phyloP scores from a whole-genome alignment of 1,284 basidiomycete genomes.

The Heterobasidion parviporum region DNA sequence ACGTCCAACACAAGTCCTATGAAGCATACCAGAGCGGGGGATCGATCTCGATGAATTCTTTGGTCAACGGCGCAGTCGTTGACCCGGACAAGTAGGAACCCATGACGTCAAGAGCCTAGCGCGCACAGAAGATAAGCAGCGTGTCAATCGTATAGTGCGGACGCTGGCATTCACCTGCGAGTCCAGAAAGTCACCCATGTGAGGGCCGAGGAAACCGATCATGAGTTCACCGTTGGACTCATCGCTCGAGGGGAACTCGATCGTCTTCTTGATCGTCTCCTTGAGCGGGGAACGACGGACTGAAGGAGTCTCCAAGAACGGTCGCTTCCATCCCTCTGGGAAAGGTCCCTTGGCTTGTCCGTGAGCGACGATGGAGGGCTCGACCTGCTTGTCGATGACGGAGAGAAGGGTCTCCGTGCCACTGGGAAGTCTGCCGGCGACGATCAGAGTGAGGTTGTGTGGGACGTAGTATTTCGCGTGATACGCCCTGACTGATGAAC shows the following conservation, averaged over 20 bases:
- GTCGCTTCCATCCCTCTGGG: constrained; percentile 85
- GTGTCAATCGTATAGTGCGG: neutral
- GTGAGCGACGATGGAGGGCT: constrained; percentile 73
- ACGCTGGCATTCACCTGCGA: constrained; percentile 45
- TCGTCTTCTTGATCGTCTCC: constrained; percentile 48
- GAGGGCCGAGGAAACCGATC: constrained; percentile 76
- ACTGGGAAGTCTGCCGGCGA: constrained; percentile 70
- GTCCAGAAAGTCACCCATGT: constrained; percentile 67
- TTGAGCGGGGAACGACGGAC: constrained; percentile 52
- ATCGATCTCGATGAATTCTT: constrained; percentile 90
- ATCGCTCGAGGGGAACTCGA: constrained; percentile 98
- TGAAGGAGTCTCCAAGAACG: constrained; percentile 87
- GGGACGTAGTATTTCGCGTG: constrained; percentile 91
- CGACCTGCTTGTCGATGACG: constrained; percentile 75
- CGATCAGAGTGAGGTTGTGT: constrained; percentile 85
- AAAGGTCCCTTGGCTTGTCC: constrained; percentile 57
- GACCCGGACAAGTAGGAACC: constrained; percentile 88
- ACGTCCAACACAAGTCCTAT: neutral
- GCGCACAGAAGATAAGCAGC: neutral
- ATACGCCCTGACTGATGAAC: constrained; percentile 72
- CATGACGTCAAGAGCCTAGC: constrained; percentile 77
- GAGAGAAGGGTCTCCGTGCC: constrained; percentile 64
- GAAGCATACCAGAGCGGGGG: constrained; percentile 73
- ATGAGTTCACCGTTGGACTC: constrained; percentile 89
- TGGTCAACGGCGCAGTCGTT: constrained; percentile 84